These are phyloP conservation scores for Hyparrhenia diplandra DNA, from an alignment of 176 grass and related monocot species.

Conservation along the genomic window DNA sequence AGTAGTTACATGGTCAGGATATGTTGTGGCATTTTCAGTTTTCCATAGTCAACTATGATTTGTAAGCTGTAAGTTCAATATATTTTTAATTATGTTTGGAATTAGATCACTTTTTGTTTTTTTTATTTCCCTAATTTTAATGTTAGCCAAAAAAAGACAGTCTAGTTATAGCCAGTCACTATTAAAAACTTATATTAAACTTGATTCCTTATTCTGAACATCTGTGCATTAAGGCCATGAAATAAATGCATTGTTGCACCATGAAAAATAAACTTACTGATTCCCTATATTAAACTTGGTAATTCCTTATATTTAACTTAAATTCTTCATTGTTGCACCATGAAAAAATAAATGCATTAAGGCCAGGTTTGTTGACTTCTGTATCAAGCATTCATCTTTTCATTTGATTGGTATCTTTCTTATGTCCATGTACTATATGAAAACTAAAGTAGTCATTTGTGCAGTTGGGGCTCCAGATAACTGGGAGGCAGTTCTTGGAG, in stretches of 20 bases:
- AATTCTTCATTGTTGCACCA: not conserved
- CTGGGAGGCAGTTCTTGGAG: slow-evolving; percentile 71
- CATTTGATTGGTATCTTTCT: not conserved
- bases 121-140: not conserved
- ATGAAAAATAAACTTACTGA: no score
- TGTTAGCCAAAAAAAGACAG: not conserved
- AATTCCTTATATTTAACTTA: not conserved
- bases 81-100: not conserved
- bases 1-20: not conserved
- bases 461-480: slow-evolving; percentile 60
- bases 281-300: not conserved
- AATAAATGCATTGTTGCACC: no score
- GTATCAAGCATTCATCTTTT: not conserved
- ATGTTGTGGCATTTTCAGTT: not conserved
- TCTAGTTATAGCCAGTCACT: not conserved
- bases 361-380: not conserved
- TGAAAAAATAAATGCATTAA: not conserved
- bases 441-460: slow-evolving; percentile 18
- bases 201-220: not conserved
- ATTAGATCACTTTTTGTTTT: not conserved
- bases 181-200: not conserved
- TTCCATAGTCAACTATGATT: not conserved
- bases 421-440: not conserved
- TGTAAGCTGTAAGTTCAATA: not conserved
- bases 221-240: not conserved